Percentiles rank a stretch among this genome's conserved stretches.
Conservation (phyloP, 495 filamentous ascomycete genomes). For the Hapsidospora chrysogenum region DNA sequence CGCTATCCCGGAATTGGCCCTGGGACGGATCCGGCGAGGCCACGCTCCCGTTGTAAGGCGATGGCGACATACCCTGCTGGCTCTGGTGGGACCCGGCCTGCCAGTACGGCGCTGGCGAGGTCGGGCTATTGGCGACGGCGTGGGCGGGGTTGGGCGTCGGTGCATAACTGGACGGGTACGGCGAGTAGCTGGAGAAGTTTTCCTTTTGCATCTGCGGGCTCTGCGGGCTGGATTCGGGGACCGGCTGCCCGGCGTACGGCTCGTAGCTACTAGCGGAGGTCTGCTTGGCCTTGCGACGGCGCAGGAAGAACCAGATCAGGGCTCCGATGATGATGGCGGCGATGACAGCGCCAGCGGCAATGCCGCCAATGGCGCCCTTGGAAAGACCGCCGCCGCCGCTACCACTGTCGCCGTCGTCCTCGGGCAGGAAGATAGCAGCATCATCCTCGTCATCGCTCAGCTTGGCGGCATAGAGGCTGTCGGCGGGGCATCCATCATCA, state of each 20-base stretch:
- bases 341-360: neutral
- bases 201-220: neutral
- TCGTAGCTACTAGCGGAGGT: neutral
- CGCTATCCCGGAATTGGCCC: neutral
- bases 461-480: conserved; percentile 10
- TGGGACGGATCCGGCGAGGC: neutral
- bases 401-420: conserved; percentile 2
- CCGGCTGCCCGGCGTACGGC: neutral
- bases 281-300: neutral
- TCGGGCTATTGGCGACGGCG: neutral
- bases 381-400: conserved; percentile 1
- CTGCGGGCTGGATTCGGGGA: neutral
- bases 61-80: neutral
- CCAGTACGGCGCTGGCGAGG: neutral
- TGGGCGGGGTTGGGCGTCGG: neutral
- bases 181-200: neutral
- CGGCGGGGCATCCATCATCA: conserved; percentile 8
- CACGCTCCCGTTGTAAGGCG: neutral
- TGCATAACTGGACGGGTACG: neutral
- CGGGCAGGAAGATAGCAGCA: conserved; percentile 12
- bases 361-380: conserved; percentile 1
- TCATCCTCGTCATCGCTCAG: neutral
- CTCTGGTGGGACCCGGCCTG: neutral
- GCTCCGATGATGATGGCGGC: neutral
- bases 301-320: neutral